phyloP scores from a whole-genome alignment of 164 flowering plant genomes.

The Kalanchoe fedtschenkoi region DNA sequence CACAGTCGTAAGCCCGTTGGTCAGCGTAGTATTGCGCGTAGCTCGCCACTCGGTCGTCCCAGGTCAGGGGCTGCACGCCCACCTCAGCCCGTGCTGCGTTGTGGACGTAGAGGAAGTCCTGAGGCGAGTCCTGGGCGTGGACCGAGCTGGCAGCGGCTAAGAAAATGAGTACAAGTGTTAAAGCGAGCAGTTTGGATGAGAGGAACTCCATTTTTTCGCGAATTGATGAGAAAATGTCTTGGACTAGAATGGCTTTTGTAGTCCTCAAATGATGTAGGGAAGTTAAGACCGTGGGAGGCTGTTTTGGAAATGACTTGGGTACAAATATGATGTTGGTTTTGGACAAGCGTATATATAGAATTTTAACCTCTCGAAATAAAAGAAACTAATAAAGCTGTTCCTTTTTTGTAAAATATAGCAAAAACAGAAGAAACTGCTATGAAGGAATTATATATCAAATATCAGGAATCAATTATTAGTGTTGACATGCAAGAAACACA shows the following conservation, averaged over 20 bases:
- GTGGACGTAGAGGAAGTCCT: slow-evolving; percentile 26
- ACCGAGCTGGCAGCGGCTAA: neutral
- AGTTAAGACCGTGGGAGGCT: neutral
- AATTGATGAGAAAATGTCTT: neutral
- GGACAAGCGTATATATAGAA: neutral
- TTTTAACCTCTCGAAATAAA: too few species aligned
- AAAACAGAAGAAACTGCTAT: too few species aligned
- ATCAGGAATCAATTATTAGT: too few species aligned
- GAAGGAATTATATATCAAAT: too few species aligned
- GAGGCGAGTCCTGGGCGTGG: slow-evolving; percentile 17
- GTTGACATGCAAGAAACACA: too few species aligned
- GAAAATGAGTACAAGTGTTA: neutral
- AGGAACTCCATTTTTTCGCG: neutral
- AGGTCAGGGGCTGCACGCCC: slow-evolving; percentile 19
- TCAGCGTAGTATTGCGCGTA: slow-evolving; percentile 19
- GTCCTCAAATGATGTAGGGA: neutral
- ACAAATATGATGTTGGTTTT: neutral
- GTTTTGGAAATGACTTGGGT: neutral
- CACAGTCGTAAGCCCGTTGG: slow-evolving; percentile 7
- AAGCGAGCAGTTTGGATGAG: neutral
- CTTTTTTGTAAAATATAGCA: too few species aligned
- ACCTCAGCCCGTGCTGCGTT: slow-evolving; percentile 31
- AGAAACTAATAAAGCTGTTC: too few species aligned
- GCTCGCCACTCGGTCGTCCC: slow-evolving; percentile 19
- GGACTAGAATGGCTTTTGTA: neutral